Conservation (phyloP, 2,329 filamentous ascomycete species). For the Fusarium compactum region DNA sequence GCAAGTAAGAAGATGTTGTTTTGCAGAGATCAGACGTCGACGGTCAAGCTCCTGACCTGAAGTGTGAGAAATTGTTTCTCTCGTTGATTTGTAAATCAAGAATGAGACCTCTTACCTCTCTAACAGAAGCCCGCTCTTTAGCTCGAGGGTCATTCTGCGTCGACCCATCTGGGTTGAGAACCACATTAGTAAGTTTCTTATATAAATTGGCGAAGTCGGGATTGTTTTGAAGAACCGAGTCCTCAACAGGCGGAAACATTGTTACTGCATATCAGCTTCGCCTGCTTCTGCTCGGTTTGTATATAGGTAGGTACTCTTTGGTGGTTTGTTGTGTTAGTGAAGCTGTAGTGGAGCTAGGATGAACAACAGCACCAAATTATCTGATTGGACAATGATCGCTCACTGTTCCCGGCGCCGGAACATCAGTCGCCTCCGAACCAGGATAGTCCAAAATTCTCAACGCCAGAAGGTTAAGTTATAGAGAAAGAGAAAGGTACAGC, state of each 20-base stretch:
- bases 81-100: background rate
- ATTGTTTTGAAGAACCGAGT: conserved; percentile 65
- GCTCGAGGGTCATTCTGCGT: conserved; percentile 64
- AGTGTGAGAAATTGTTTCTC: background rate
- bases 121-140: conserved; percentile 63
- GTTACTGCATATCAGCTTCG: conserved; percentile 24
- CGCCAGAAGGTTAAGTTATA: conserved; percentile 14
- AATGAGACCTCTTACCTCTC: conserved; percentile 57
- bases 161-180: conserved; percentile 70
- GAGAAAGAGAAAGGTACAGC: background rate
- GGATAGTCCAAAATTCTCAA: conserved; percentile 44
- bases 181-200: conserved; percentile 62
- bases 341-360: conserved; percentile 37
- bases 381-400: conserved; percentile 45
- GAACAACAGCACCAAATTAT: conserved; percentile 52
- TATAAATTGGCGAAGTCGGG: conserved; percentile 72
- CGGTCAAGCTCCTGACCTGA: conserved; percentile 60
- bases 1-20: conserved; percentile 62
- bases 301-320: background rate
- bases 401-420: conserved; percentile 43
- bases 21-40: conserved; percentile 62
- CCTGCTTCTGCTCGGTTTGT: background rate
- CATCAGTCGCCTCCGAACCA: conserved; percentile 42
- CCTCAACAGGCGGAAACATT: conserved; percentile 71
- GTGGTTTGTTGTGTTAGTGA: conserved; percentile 23